Evolutionary conservation across 495 filamentous ascomycete genomes (phyloP).

Genomic region (Cudoniella acicularis): DNA sequence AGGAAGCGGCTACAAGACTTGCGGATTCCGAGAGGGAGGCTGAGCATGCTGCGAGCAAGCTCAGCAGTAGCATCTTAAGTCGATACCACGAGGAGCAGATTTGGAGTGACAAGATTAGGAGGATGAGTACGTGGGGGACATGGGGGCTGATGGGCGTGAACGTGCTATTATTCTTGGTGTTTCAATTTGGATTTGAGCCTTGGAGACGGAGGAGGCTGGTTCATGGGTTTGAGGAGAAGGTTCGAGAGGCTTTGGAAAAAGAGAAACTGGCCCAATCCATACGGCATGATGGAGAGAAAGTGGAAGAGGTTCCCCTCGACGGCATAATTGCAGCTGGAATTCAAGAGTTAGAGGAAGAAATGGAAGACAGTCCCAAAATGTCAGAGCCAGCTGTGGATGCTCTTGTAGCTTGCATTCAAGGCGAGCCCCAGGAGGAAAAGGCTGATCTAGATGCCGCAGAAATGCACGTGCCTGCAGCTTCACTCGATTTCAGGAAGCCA

Average conservation of each 20-base stretch:
- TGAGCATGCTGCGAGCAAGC: conserved; percentile 65
- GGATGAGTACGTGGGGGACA: conserved; percentile 96
- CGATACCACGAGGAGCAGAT: conserved; percentile 99
- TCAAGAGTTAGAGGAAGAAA: conserved; percentile 20
- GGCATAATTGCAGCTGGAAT: conserved; percentile 12
- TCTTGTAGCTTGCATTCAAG: conserved; percentile 13
- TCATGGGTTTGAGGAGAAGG: conserved; percentile 71
- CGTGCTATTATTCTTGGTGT: conserved; percentile 79
- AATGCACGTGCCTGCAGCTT: conserved; percentile 16
- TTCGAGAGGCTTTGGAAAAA: conserved; percentile 76
- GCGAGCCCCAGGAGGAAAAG: conserved; percentile 5
- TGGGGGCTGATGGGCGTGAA: conserved; percentile 98
- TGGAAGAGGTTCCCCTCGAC: conserved; percentile 14
- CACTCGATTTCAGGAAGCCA: conserved; percentile 17
- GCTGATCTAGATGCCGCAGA: conserved; percentile 15
- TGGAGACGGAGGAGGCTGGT: conserved; percentile 82
- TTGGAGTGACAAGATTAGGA: conserved; percentile 94
- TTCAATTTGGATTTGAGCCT: conserved; percentile 92
- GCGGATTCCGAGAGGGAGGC: conserved; percentile 71
- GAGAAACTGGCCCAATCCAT: conserved; percentile 46
- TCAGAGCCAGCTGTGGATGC: conserved; percentile 20
- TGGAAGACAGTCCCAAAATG: neutral
- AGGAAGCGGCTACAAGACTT: conserved; percentile 65
- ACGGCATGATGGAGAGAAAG: neutral
- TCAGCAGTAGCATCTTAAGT: conserved; percentile 76